Base-by-base conservation (phyloP, 148 eudicot species). In the Arctostaphylos glauca region DNA sequence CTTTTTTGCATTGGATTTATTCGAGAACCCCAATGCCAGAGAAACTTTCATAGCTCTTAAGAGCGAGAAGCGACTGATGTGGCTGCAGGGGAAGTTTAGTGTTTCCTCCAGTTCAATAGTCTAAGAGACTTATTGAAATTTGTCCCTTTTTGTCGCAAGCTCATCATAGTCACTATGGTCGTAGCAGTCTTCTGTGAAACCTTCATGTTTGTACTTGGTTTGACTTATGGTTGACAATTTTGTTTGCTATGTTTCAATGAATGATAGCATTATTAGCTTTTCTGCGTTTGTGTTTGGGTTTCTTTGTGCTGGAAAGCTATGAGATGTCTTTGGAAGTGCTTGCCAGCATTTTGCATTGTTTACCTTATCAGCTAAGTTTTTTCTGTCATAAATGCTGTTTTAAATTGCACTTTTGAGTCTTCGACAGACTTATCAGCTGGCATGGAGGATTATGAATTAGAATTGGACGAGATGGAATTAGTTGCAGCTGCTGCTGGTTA, bases 401-500 rank as follows among this genome's bases (percentile, higher is more conserved):
- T 55, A 19, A 82, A 82, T 67, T 73, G 25, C 55, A 72, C 78
- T 52, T 86, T 66, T 66, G 44, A 66, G 71, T 66, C 12, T 66
- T 66, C 81, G 70, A 84, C 91, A 88, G 90, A 85, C 84, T 55
- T 82, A 73, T 80, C 78, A 56, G 60, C 77, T 21, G 76, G 78
- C 81, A 93, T 92, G 94, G 94, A 92, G 52, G 93, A 91, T 76
- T 46, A 78, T 78, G 93, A 92, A 85, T 83, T 91, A 78, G 97
- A 93, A 86, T 83, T 93, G 83, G 94, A 93, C 58, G 91, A 91
- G 89, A 82, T 93, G 94, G 97, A 93, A 84, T 58, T 92, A 81
- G 91, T 91, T 86, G 97, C 97, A 75, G 97, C 93, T 19, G 94
- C 97, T 41, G 94, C 91, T 80, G 97, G 97, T 72, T 92, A 86